Evolutionary conservation across 2,329 filamentous ascomycete species (phyloP), one percentile per base, ranked within the genome.

Genomic region (Exophiala sp.): DNA sequence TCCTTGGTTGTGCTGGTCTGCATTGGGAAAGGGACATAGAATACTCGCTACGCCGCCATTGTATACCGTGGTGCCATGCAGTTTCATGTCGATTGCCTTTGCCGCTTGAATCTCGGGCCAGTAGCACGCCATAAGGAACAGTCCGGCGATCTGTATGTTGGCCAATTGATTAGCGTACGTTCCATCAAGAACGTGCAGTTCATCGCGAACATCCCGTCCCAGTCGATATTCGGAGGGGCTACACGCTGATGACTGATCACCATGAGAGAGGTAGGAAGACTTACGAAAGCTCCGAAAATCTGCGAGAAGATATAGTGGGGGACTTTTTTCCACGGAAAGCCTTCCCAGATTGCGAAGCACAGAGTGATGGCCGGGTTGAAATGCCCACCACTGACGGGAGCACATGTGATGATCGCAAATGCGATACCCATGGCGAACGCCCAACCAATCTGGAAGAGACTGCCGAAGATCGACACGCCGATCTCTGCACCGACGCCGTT

Each of bases 351-450:
- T 4, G 68, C 69, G 49, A 73, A 64, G 27, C 66, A 68, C 8
- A 74, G 63, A 0, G 73, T 76, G 39, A 77, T 69, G 11, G 71
- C 73, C 2, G 75, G 75, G 56, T 78, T 78, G 60, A 79, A 77
- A 56, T 79, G 76, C 1, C 74, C 77, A 49, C 79, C 77, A 4
- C 72, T 76, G 1, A 72, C 75, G 1, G 75, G 65, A 4, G 69
- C 78, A 56, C 75, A 79, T 29, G 72, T 75, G 47, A 80, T 78
- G 63, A 81, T 78, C 38, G 78, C 78, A 56, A 80, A 78, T 11
- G 76, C 74, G 58, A 81, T 79, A 2, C 78, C 78, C 13, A 80
- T 61, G 3, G 74, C 75, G 60, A 77, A 81, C 2, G 75, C 75
- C 63, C 70, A 75, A 14, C 77, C 77, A 47, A 80, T 74, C 54